A percentile compares a stretch with the other conserved stretches of the same genome.
Evolutionary conservation across 2,329 filamentous ascomycete genomes (phyloP).

Genomic region (Fusarium staphyleae): DNA sequence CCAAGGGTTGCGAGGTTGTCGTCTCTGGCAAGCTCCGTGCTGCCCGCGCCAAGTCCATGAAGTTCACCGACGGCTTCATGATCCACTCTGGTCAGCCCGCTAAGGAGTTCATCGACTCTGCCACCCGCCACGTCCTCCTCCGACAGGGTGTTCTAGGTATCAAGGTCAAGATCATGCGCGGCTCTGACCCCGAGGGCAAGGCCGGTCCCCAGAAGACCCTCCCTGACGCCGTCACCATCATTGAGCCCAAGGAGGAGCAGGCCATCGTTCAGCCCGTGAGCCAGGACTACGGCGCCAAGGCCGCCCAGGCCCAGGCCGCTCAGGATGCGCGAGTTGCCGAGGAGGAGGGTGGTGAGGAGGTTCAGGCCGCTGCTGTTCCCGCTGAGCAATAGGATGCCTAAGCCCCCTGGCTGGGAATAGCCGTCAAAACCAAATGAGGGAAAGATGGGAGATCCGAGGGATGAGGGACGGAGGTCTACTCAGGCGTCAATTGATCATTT

Average conservation of each 20-base stretch:
- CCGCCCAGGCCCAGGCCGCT: constrained; percentile 69
- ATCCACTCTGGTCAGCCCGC: constrained; percentile 99
- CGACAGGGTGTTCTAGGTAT: constrained; percentile 99
- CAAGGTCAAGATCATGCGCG: constrained; percentile 99
- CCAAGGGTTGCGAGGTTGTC: constrained; percentile 99
- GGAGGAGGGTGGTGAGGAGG: constrained; percentile 65
- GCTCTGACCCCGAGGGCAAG: constrained; percentile 99
- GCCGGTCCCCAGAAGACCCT: constrained; percentile 95
- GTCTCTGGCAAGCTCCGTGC: constrained; percentile 99
- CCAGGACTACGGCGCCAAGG: constrained; percentile 99
- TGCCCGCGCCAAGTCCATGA: constrained; percentile 99
- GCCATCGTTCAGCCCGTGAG: constrained; percentile 92
- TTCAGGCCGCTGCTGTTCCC: constrained; percentile 47
- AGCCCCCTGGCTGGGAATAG: constrained; percentile 34
- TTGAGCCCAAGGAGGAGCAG: constrained; percentile 99
- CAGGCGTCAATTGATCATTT: constrained; percentile 54
- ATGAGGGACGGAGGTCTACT: constrained; percentile 48
- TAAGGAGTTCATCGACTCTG: constrained; percentile 99
- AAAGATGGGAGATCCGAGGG: constrained; percentile 37
- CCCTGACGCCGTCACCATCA: constrained; percentile 98
- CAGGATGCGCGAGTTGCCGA: constrained; percentile 66
- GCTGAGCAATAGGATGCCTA: constrained; percentile 49
- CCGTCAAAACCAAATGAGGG: constrained; percentile 35
- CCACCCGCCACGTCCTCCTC: constrained; percentile 98
- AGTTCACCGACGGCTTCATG: constrained; percentile 99